Base-by-base conservation (phyloP, 1,284 basidiomycete species). In the Ceratobasidium theobromae region DNA sequence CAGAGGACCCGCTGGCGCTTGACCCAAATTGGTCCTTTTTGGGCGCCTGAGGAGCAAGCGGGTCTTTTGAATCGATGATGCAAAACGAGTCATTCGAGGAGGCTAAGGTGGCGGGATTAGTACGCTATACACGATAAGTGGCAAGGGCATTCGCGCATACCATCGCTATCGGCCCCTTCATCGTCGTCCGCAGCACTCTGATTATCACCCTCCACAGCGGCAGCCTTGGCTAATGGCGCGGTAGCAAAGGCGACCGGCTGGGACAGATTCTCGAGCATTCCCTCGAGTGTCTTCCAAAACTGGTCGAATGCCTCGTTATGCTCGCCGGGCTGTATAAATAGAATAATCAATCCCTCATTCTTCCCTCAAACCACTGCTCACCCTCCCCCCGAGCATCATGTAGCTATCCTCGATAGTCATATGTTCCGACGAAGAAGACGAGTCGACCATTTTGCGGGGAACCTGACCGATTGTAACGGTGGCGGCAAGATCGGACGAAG, bases 161-260 rank as follows among this genome's bases (percentile, higher is more conserved):
- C 46, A 27, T 41, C 40, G 23, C 60, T 40, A 21, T 52, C 45
- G 54, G 8, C 35, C 40, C 21, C 16, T 1, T 23, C 65, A 21
- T 53, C 49, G 35, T 54, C 57, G 28, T 45, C 48, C 18, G 27
- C 67, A 16, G 65, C 49, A 1, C 38, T 43, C 14, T 48, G n/a
- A n/a, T n/a, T 49, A 18, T 53, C 51, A 21, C 45, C 30, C 27
- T 45, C 32, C 46, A 32, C 57, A 60, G 72, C 58, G 71, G 77
- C 78, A 18, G 79, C 69, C 5, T 75, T 78, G 38, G 82, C 83
- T 43, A 92, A 79, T 14, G 90, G 89, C 16, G 86, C 86, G 2
- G 88, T 89, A 5, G 89, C 84, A 73, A 92, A 92, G n/a, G 90
- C 90, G 23, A 92, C 88, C 71, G 89, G 89, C 72, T 90, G 88